Conservation (phyloP, 2,329 filamentous ascomycete genomes). For the Pleurostoma richardsiae region DNA sequence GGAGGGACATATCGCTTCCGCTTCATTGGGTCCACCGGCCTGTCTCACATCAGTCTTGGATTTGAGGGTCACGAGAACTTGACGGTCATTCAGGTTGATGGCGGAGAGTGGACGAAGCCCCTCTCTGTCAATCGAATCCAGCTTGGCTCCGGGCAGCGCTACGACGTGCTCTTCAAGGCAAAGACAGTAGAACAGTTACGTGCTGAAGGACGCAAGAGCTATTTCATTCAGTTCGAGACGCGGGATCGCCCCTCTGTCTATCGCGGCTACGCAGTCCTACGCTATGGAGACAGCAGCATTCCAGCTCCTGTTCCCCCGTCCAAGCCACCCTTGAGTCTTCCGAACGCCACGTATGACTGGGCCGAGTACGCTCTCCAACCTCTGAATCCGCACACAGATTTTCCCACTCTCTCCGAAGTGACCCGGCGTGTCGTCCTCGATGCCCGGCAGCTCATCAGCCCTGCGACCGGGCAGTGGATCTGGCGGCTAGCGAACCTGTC, state of each 20-base stretch:
- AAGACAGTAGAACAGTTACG: conserved; percentile 41
- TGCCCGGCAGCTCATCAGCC: conserved; percentile 29
- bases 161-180: conserved; percentile 48
- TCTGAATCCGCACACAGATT: conserved; percentile 19
- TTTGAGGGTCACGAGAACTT: conserved; percentile 53
- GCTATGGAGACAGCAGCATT: conserved; percentile 25
- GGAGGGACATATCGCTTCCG: conserved; percentile 57
- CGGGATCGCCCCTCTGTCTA: conserved; percentile 40
- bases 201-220: conserved; percentile 24
- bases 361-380: conserved; percentile 41
- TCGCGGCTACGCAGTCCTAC: conserved; percentile 42
- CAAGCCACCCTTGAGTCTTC: conserved; percentile 23
- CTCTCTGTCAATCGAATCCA: conserved; percentile 44
- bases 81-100: conserved; percentile 57
- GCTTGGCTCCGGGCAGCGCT: conserved; percentile 55
- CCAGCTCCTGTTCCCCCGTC: conserved; percentile 16
- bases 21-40: conserved; percentile 50
- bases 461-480: conserved; percentile 21
- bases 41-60: conserved; percentile 48
- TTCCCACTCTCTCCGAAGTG: conserved; percentile 38
- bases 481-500: conserved; percentile 37
- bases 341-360: conserved; percentile 29
- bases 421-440: conserved; percentile 44
- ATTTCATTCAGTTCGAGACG: conserved; percentile 39
- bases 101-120: conserved; percentile 46